Evolutionary conservation across 2,329 filamentous ascomycete genomes (phyloP).

Genomic region (Raffaelea ambrosiae): DNA sequence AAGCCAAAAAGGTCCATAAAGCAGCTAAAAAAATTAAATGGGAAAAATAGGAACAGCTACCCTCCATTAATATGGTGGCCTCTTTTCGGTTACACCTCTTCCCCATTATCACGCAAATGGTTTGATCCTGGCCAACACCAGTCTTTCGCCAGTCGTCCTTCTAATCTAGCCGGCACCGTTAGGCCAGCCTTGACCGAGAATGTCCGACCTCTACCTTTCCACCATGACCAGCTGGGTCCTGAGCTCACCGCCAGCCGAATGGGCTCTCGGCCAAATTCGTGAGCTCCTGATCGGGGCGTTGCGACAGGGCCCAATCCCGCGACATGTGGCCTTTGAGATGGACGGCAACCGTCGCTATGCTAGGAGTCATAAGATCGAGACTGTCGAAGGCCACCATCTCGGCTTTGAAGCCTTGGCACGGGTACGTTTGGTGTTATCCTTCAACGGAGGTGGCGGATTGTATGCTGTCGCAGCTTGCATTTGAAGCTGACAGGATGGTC

Average conservation of each 20-base stretch:
- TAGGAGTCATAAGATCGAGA: conserved; percentile 83
- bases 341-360: conserved; percentile 95
- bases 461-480: neutral
- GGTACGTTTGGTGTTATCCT: conserved; percentile 53
- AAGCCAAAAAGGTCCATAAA: no score
- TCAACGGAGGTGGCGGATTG: neutral
- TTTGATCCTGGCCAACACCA: no score
- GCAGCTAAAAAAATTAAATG: no score
- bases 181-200: conserved; percentile 16
- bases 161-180: neutral
- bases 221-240: conserved; percentile 60
- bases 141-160: no score
- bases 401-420: conserved; percentile 91
- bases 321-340: conserved; percentile 99
- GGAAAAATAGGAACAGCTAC: no score
- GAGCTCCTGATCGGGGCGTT: conserved; percentile 83
- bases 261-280: conserved; percentile 68
- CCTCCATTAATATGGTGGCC: no score
- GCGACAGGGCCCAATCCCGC: conserved; percentile 82
- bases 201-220: conserved; percentile 46
- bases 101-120: no score
- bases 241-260: conserved; percentile 86
- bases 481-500: conserved; percentile 13
- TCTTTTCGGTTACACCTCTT: no score
- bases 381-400: conserved; percentile 88